phyloP scores from a whole-genome alignment of 2,329 filamentous ascomycete genomes.

The Penicillium sp. region DNA sequence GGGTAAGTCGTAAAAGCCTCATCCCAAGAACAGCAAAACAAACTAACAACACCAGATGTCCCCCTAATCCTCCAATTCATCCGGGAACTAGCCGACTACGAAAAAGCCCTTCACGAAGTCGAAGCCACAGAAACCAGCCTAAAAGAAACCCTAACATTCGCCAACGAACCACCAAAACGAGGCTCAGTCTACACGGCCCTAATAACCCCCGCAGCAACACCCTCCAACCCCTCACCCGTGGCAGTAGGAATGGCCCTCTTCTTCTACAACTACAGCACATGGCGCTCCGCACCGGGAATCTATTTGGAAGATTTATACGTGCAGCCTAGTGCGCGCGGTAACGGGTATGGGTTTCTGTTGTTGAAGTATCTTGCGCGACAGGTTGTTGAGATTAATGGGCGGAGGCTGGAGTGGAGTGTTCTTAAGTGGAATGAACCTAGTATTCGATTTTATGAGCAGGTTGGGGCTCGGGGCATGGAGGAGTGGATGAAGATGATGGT shows the following conservation, averaged over 20 bases:
- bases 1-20: slow-evolving; percentile 33
- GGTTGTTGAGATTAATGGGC: slow-evolving; percentile 71
- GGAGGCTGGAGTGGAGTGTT: slow-evolving; percentile 85
- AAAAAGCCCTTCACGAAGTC: slow-evolving; percentile 74
- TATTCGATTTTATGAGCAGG: slow-evolving; percentile 75
- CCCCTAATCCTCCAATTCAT: slow-evolving; percentile 80
- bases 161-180: slow-evolving; percentile 52
- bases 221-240: slow-evolving; percentile 37
- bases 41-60: slow-evolving; percentile 64
- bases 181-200: slow-evolving; percentile 77
- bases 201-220: slow-evolving; percentile 57
- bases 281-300: slow-evolving; percentile 83
- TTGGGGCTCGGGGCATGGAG: slow-evolving; percentile 51
- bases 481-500: slow-evolving; percentile 58
- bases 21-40: not conserved
- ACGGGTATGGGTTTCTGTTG: slow-evolving; percentile 78
- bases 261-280: slow-evolving; percentile 96
- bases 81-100: slow-evolving; percentile 84
- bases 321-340: slow-evolving; percentile 68
- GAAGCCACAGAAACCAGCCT: slow-evolving; percentile 79
- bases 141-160: slow-evolving; percentile 77
- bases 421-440: slow-evolving; percentile 91
- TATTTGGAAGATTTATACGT: slow-evolving; percentile 96
- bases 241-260: slow-evolving; percentile 82
- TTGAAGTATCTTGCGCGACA: slow-evolving; percentile 79